Evolutionary conservation across 2,329 filamentous ascomycete species (phyloP), one percentile per base, ranked within the genome.

Genomic region (Claviceps pazoutovae): DNA sequence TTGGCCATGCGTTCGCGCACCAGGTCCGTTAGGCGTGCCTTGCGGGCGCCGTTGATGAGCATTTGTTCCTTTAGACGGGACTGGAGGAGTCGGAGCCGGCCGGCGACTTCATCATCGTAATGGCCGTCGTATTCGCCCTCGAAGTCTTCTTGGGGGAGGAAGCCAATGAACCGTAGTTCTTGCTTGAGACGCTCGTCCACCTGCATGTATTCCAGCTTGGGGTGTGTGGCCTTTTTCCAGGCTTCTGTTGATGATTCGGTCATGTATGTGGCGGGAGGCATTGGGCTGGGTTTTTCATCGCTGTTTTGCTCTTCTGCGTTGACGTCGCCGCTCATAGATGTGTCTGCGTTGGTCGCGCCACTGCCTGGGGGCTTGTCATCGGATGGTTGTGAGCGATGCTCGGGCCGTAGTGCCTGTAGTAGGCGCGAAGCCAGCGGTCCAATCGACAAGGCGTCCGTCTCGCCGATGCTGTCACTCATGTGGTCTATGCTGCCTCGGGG

Each of bases 1-100:
- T 93, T 84, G 0, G 93, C 93, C 80, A 98, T 91, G 57, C 88
- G 83, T 65, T 95, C 90, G 60, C 89, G 86, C 7, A 93, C 88
- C 30, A 96, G 76, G 39, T 96, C 90, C 1, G 88, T 82, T 11
- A 98, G 74, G 2, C 90, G 81, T 6, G 88, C 77, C 68, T 97
- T 97, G 56, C 89, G 85, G 5, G 91, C 88, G 41, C 90, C 91
- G 65, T 98, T 98, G 66, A 86, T 73, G 52, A 95, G 80, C 65
- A 86, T 86, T 64, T 93, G 84, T 54, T 89, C 82, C 58, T 88
- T 85, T 2, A 98, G 77, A 49, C 88, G 83, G 50, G 79, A 75
- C 63, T 98, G 93, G 1, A 98, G 75, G 23, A 88, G 80, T 11
- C 93, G 88, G 21, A 98, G 73, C 19, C 93, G 86, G 48, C 88